Conservation (phyloP, 352 stramenopile genomes). For the Phytophthora podocarpi region DNA sequence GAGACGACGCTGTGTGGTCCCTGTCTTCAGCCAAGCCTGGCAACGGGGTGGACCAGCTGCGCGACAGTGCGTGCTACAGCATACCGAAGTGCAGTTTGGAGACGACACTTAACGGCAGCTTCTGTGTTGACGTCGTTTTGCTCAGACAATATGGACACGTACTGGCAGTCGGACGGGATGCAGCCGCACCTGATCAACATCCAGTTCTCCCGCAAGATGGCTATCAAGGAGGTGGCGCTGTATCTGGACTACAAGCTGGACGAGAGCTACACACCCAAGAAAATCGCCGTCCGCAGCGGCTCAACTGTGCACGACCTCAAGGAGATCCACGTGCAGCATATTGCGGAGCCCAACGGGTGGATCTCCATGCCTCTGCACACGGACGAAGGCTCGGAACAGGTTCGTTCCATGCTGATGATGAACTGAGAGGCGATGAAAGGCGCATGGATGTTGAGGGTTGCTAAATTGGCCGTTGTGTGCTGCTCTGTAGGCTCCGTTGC, state of each 20-base stretch:
- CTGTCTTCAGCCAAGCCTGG: conserved; percentile 97
- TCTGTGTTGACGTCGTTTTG: background rate
- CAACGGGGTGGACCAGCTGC: conserved; percentile 97
- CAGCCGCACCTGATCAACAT: conserved; percentile 98
- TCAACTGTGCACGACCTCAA: conserved; percentile 96
- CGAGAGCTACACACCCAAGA: conserved; percentile 98
- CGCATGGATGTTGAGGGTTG: too few species aligned
- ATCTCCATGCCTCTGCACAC: conserved; percentile 88
- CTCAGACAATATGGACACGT: conserved; percentile 95
- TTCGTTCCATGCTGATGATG: conserved; percentile 10
- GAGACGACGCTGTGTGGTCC: conserved; percentile 94
- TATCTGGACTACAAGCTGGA: conserved; percentile 98
- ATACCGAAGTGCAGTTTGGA: background rate
- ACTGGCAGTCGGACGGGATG: conserved; percentile 95
- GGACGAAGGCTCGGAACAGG: conserved; percentile 55
- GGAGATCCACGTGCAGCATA: conserved; percentile 91
- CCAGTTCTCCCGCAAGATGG: conserved; percentile 96
- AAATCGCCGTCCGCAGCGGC: conserved; percentile 92
- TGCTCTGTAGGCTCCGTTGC: conserved; percentile 49
- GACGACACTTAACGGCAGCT: conserved; percentile 1
- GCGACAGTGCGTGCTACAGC: conserved; percentile 78
- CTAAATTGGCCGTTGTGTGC: background rate
- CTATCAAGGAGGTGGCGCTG: conserved; percentile 94
- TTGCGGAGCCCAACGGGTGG: conserved; percentile 95
- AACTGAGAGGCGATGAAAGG: background rate